Conservation (phyloP, 2,329 filamentous ascomycete genomes). For the Shiraia sp. region DNA sequence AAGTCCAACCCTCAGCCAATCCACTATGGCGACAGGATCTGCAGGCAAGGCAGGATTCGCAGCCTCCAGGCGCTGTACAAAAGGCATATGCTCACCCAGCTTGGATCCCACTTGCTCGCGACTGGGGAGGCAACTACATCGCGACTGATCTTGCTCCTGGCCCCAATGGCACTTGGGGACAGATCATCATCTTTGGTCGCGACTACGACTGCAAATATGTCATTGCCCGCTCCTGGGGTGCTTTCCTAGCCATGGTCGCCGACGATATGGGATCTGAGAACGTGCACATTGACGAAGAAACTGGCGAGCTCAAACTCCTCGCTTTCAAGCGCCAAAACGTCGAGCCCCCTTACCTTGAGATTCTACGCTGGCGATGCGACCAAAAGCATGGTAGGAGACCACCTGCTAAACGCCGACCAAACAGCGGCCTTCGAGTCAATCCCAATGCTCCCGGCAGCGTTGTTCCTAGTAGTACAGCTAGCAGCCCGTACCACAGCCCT, state of each 20-base stretch:
- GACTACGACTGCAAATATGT: conserved; percentile 99
- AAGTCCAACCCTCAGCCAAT: conserved; percentile 57
- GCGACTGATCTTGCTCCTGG: conserved; percentile 92
- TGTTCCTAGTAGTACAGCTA: conserved; percentile 54
- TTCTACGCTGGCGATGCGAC: conserved; percentile 91
- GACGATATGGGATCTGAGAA: conserved; percentile 93
- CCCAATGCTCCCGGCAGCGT: conserved; percentile 51
- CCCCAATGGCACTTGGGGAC: conserved; percentile 88
- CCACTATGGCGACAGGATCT: conserved; percentile 84
- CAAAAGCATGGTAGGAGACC: conserved; percentile 80
- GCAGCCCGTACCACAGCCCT: conserved; percentile 66
- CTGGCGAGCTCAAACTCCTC: conserved; percentile 83
- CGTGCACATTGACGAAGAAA: conserved; percentile 91
- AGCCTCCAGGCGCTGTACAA: conserved; percentile 83
- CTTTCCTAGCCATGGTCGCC: conserved; percentile 82
- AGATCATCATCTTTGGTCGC: conserved; percentile 93
- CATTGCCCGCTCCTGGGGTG: conserved; percentile 86
- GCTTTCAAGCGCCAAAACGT: conserved; percentile 82
- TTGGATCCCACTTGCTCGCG: conserved; percentile 94
- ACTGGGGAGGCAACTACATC: conserved; percentile 98
- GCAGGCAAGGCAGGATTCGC: conserved; percentile 80
- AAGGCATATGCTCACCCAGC: conserved; percentile 91
- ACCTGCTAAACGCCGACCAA: conserved; percentile 52
- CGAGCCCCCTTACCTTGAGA: conserved; percentile 91
- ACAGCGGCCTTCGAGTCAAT: conserved; percentile 57